Conservation (phyloP, 2,329 filamentous ascomycete genomes). For the Penicillium sp. region DNA sequence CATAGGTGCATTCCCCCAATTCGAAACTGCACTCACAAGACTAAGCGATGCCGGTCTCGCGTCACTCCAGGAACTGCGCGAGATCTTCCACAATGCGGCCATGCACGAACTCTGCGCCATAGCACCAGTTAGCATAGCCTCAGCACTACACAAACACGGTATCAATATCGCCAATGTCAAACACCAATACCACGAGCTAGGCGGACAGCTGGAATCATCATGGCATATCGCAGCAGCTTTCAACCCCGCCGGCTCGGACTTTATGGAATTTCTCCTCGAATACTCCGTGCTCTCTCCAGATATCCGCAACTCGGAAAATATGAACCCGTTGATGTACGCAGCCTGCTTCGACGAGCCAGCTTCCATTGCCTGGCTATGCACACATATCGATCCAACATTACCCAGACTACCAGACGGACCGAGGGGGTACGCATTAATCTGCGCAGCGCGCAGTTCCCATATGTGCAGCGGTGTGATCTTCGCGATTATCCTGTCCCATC, state of each 20-base stretch:
- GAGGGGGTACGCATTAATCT: neutral
- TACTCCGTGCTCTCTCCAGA: constrained; percentile 1
- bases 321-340: constrained; percentile 6
- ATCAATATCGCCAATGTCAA: constrained; percentile 6
- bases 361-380: constrained; percentile 1
- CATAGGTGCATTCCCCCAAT: neutral
- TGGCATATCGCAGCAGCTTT: constrained; percentile 10
- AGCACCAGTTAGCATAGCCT: neutral
- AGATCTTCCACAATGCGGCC: constrained; percentile 2
- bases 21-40: neutral
- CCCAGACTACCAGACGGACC: neutral
- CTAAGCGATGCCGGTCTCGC: neutral
- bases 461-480: constrained; percentile 3
- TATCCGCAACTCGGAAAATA: neutral
- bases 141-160: constrained; percentile 1
- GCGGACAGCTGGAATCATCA: constrained; percentile 5
- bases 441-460: neutral
- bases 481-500: neutral
- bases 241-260: neutral
- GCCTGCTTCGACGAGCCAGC: constrained; percentile 3
- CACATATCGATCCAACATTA: neutral
- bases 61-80: neutral
- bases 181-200: constrained; percentile 1
- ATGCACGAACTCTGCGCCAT: constrained; percentile 5
- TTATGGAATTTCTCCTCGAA: constrained; percentile 2